Conservation (phyloP, 257 asterid species). For the Lithospermum erythrorhizon region DNA sequence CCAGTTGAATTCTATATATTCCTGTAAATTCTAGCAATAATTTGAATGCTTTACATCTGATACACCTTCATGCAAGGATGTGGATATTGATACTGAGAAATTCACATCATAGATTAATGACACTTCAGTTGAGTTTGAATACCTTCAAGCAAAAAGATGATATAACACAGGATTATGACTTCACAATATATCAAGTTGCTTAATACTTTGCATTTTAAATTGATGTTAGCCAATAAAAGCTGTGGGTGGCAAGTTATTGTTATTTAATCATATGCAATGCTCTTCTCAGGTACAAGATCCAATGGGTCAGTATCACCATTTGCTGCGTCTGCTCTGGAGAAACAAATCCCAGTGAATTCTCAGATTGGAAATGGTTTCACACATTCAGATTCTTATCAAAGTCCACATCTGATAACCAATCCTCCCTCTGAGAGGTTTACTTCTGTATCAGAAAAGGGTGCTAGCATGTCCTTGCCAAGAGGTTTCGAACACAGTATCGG, state of each 20-base stretch:
- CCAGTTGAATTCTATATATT: neutral
- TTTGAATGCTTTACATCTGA: no score
- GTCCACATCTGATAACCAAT: slow-evolving; percentile 26
- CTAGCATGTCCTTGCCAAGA: slow-evolving; percentile 52
- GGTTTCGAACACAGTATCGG: slow-evolving; percentile 44
- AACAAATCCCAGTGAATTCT: slow-evolving; percentile 36
- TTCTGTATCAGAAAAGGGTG: slow-evolving; percentile 47
- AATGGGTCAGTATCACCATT: slow-evolving; percentile 38
- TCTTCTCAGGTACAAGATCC: slow-evolving; percentile 42
- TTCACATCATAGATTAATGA: no score
- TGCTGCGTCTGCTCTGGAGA: slow-evolving; percentile 48
- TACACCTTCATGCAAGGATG: neutral
- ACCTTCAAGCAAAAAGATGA: neutral
- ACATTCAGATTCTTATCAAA: slow-evolving; percentile 45
- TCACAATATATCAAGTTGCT: no score
- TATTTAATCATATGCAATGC: slow-evolving; percentile 2
- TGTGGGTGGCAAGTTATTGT: neutral
- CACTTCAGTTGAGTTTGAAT: neutral
- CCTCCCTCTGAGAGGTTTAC: slow-evolving; percentile 38
- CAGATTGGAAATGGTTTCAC: slow-evolving; percentile 40
- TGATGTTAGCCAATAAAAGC: neutral
- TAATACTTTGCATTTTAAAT: neutral
- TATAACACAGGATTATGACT: no score
- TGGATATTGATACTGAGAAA: no score
- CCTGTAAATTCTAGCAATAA: neutral